Base-by-base conservation (phyloP, 768 basidiomycete species). In the Mycena floridula region DNA sequence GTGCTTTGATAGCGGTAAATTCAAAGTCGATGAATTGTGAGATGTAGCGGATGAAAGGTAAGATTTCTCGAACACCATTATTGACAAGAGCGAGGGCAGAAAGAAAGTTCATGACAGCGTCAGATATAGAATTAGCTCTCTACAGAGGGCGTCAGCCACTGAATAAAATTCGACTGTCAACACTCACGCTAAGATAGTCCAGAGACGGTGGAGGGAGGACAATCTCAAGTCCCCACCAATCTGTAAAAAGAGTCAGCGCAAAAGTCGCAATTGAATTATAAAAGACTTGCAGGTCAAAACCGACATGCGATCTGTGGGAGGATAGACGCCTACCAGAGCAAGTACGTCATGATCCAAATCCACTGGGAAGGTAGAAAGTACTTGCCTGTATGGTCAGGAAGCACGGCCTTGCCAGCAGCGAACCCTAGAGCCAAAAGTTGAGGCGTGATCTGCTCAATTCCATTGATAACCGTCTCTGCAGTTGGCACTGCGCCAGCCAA, bases 141-240 rank as follows among this genome's bases (percentile, higher is more conserved):
- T 85, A 51, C 24, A 36, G 26, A 27, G 40, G 26, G 11, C 30
- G 32, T 49, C 8, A 50, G 22, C 12, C 7, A 40, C 16, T 25
- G 28, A 7, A 27, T 12, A n/a, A 21, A 50, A 35, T 20, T 16
- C 20, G 7, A 12, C 49, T 32, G 3, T n/a, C n/a, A 11, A 2
- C 27, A 39, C 80, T 44, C 40, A 82, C 80, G 37, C 64, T 59
- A 16, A 94, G 72, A 55, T 79, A 75, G 23, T 56, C 57, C 26
- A 94, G 54, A 1, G 87, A 76, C 1, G 88, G 76, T 16, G 81
- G 75, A 4, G 91, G 90, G 22, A 94, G 69, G 26, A 80, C 72
- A 0, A 92, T 44, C 57, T 94, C 90, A 11, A 89, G 67, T 12
- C 90, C 90, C 90, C 90, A 94, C 90, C 90, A 92, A 61, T 91